A percentile compares a stretch with the other conserved stretches of the same genome.
phyloP scores from a whole-genome alignment of 352 stramenopile genomes.

The Phytophthora europaea region DNA sequence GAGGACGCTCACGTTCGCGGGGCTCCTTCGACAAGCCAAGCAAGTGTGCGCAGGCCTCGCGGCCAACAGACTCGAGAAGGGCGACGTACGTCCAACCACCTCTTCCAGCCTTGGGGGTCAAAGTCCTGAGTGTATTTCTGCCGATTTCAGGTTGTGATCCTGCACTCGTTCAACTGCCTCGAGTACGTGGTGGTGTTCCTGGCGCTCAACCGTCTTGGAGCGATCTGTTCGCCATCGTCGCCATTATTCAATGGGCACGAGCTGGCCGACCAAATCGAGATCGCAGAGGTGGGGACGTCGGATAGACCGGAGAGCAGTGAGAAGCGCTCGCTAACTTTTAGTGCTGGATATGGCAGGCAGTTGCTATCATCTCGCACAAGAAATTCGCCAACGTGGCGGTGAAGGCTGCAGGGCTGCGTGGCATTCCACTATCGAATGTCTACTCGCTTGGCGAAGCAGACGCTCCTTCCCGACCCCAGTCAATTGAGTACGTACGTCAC shows the following conservation, averaged over 20 bases:
- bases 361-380: background rate
- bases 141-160: constrained; percentile 49
- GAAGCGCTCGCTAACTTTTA: background rate
- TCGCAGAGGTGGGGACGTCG: constrained; percentile 3
- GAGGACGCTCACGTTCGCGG: constrained; percentile 44
- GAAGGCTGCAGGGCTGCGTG: background rate
- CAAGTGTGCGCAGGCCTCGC: constrained; percentile 46
- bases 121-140: constrained; percentile 22
- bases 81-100: constrained; percentile 38
- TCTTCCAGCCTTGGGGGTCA: too few relatives aligned
- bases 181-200: constrained; percentile 2
- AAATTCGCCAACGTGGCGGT: background rate
- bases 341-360: background rate
- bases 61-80: constrained; percentile 48
- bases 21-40: constrained; percentile 35
- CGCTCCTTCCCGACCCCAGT: background rate
- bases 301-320: background rate
- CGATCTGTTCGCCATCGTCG: background rate
- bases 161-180: constrained; percentile 37
- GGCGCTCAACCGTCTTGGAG: background rate
- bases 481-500: constrained; percentile 36
- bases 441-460: constrained; percentile 35
- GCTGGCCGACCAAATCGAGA: constrained; percentile 1
- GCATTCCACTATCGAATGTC: constrained; percentile 12
- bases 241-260: background rate